phyloP scores from a whole-genome alignment of 768 basidiomycete species.

The Leccinum incarnatum region DNA sequence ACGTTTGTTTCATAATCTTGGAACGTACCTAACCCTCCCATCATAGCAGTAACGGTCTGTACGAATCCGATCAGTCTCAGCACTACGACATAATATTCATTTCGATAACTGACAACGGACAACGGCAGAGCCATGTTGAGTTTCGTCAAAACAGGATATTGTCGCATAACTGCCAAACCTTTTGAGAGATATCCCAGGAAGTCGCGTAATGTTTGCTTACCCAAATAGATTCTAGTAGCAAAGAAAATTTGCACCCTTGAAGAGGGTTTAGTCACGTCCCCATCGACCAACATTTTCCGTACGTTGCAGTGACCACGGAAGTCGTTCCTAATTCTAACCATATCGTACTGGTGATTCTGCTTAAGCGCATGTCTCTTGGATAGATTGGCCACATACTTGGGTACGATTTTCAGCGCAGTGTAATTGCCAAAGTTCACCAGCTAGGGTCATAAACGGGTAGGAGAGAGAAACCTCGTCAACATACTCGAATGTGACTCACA shows the following conservation, averaged over 20 bases:
- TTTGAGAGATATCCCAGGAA: not conserved
- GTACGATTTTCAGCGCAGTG: not conserved
- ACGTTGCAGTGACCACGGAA: constrained; percentile 1
- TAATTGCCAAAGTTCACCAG: constrained; percentile 4
- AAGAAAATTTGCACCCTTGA: constrained; percentile 10
- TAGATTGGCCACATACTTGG: not conserved
- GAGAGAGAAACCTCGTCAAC: not conserved
- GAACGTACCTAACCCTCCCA: constrained; percentile 5
- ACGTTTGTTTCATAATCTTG: not conserved
- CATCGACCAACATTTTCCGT: not conserved
- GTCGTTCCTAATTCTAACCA: constrained; percentile 3
- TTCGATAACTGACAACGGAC: constrained; percentile 5
- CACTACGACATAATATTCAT: not conserved
- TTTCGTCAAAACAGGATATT: constrained; percentile 2
- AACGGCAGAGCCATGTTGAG: not conserved
- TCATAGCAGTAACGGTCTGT: constrained; percentile 1
- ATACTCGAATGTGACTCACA: not conserved
- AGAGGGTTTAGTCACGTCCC: not conserved
- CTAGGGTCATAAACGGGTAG: not conserved
- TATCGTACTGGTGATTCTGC: not conserved
- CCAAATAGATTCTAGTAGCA: constrained; percentile 6
- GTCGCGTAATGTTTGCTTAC: not conserved
- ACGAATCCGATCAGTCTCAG: not conserved
- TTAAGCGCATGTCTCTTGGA: not conserved
- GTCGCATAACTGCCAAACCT: constrained; percentile 2